phyloP scores from a whole-genome alignment of 768 basidiomycete species.

The Phaeotremella skinneri region DNA sequence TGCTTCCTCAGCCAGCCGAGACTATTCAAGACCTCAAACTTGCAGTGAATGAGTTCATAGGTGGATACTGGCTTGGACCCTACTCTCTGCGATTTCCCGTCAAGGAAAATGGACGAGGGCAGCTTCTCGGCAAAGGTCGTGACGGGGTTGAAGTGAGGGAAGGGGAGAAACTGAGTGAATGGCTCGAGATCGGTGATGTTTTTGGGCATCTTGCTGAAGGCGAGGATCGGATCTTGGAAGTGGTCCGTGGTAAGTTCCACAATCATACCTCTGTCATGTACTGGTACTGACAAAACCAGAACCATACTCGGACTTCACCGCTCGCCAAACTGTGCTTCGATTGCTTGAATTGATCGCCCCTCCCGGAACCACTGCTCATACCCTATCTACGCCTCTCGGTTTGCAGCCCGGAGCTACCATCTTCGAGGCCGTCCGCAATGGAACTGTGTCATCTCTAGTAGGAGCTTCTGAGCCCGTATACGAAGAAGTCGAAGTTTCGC shows the following conservation, averaged over 20 bases:
- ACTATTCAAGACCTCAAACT: slow-evolving; percentile 52
- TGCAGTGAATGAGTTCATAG: slow-evolving; percentile 52
- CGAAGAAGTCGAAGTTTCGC: slow-evolving; percentile 37
- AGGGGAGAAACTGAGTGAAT: slow-evolving; percentile 53
- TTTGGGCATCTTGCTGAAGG: slow-evolving; percentile 48
- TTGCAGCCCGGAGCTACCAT: slow-evolving; percentile 47
- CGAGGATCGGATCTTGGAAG: slow-evolving; percentile 51
- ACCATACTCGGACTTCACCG: slow-evolving; percentile 53
- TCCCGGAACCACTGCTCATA: slow-evolving; percentile 36
- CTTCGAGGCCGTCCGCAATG: slow-evolving; percentile 52
- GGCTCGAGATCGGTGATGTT: slow-evolving; percentile 52
- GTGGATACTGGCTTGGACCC: slow-evolving; percentile 55
- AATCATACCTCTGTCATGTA: not conserved
- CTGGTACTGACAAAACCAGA: slow-evolving; percentile 32
- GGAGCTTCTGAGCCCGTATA: slow-evolving; percentile 22
- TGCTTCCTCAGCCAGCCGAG: slow-evolving; percentile 48
- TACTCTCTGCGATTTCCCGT: slow-evolving; percentile 50
- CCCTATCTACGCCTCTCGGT: slow-evolving; percentile 36
- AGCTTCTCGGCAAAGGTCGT: slow-evolving; percentile 37
- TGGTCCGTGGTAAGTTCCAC: slow-evolving; percentile 50
- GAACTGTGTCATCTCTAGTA: slow-evolving; percentile 29
- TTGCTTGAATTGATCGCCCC: slow-evolving; percentile 48
- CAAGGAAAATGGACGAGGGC: slow-evolving; percentile 34
- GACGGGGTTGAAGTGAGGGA: slow-evolving; percentile 41
- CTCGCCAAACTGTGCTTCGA: slow-evolving; percentile 53